Base-by-base conservation (phyloP, 306 rosid species). In the Herpetospermum pedunculosum region DNA sequence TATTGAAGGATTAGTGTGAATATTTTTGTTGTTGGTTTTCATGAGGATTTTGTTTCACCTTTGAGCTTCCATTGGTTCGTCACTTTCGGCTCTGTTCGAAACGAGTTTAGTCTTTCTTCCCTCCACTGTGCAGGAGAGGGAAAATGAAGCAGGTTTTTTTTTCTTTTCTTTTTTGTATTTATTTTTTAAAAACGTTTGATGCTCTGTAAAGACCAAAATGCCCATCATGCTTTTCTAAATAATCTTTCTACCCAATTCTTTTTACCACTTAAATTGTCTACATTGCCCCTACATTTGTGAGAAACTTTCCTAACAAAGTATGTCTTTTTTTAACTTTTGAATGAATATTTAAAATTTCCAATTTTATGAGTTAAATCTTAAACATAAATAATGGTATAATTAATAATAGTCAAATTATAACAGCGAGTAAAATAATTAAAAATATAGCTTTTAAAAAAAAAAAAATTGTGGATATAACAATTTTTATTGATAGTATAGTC, bases 31-130 rank as follows among this genome's bases (percentile, higher is more conserved):
- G 63, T 40, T 63, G 72, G 63, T 73, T 28, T 52, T 78, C 81
- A 59, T 70, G 79, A 28, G 69, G 77, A 14, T 76, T 77, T 62
- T 62, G 77, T 78, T 76, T 77, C 75, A 81, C 58, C 64, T 83
- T 79, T 49, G 73, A 62, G 76, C 86, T 76, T 60, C 76, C 87
- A 92, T 89, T 92, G 89, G 89, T 58, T 86, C 90, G 87, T 92
- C 92, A 85, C 91, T 92, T 89, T 89, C 92, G 85, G 89, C 88
- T 84, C 86, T 32, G 67, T 38, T 53, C 72, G 40, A 14, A 76
- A 63, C 76, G 34, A 70, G 74, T 70, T 29, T 47, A 14, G 81
- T 58, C 50, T 74, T 76, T 81, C 74, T 76, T 81, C 74, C 60
- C 81, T 82, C 86, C 75, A 89, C 91, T 81, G 87, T 83, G 87